phyloP scores from a whole-genome alignment of 768 basidiomycete species.

The Leccinum fibrillosum region DNA sequence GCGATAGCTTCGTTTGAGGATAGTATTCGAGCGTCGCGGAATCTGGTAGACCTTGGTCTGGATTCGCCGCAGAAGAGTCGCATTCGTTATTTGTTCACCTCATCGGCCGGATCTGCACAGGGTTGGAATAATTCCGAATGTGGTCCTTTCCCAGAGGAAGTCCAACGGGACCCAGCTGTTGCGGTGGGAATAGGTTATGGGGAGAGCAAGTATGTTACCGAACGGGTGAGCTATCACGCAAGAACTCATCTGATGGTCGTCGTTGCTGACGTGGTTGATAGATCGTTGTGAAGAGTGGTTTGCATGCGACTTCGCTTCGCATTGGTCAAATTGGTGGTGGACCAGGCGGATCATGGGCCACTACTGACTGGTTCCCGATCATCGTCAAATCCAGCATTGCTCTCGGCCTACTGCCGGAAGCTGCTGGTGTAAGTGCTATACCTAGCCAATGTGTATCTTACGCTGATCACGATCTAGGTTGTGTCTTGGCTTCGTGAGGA shows the following conservation, averaged over 20 bases:
- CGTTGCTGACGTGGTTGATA: constrained; percentile 7
- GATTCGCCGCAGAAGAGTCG: constrained; percentile 22
- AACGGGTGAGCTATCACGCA: constrained; percentile 24
- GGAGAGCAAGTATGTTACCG: constrained; percentile 43
- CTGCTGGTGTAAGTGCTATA: constrained; percentile 26
- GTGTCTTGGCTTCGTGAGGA: constrained; percentile 45
- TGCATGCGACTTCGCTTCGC: constrained; percentile 37
- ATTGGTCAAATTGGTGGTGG: constrained; percentile 49
- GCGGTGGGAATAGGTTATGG: constrained; percentile 44
- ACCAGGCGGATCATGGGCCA: constrained; percentile 39
- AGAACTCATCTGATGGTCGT: too few species aligned
- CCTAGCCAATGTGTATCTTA: not conserved
- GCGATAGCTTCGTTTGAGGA: constrained; percentile 42
- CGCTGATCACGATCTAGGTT: constrained; percentile 21
- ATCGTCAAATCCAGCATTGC: constrained; percentile 34
- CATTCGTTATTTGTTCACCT: constrained; percentile 39
- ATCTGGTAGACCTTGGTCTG: constrained; percentile 32
- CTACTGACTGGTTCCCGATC: constrained; percentile 47
- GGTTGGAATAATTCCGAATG: constrained; percentile 24
- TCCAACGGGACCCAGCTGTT: constrained; percentile 27
- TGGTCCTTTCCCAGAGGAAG: constrained; percentile 36
- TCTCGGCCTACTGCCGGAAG: constrained; percentile 27
- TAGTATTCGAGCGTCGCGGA: constrained; percentile 38
- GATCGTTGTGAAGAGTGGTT: constrained; percentile 38
- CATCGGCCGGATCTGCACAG: constrained; percentile 36